These are phyloP conservation scores for Scheffersomyces titani DNA, from an alignment of 1,139 yeast genomes.

Conservation along the genomic window DNA sequence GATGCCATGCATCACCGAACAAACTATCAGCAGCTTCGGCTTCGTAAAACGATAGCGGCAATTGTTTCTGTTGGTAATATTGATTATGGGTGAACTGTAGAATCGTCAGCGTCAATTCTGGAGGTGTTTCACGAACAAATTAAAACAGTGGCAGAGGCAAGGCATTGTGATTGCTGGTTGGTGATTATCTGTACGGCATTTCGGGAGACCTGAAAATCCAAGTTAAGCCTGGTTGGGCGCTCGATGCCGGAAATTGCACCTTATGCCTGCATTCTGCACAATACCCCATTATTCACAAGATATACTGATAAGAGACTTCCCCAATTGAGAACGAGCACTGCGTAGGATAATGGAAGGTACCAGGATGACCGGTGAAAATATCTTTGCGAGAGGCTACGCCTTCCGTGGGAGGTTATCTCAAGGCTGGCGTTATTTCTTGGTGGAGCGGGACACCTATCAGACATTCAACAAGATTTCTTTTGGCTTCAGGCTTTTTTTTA, in stretches of 20 bases:
- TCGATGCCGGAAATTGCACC: not conserved
- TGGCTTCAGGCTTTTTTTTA: not conserved
- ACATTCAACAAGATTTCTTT: not conserved
- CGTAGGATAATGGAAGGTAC: not conserved
- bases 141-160: not conserved
- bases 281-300: not conserved
- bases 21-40: not conserved
- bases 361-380: not conserved
- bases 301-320: not conserved
- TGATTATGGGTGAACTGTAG: not conserved
- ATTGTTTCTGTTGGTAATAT: not conserved
- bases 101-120: not conserved
- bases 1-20: not conserved
- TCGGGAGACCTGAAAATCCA: not conserved
- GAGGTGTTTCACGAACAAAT: not conserved
- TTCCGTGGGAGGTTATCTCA: not conserved
- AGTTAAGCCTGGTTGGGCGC: not conserved
- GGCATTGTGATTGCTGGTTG: not conserved
- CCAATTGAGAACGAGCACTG: not conserved
- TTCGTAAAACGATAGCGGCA: not conserved
- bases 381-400: not conserved
- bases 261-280: not conserved
- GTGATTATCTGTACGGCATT: not conserved
- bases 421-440: not conserved
- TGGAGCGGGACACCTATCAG: not conserved